phyloP scores from a whole-genome alignment of 345 rosid genomes.

The Salix arbutifolia region DNA sequence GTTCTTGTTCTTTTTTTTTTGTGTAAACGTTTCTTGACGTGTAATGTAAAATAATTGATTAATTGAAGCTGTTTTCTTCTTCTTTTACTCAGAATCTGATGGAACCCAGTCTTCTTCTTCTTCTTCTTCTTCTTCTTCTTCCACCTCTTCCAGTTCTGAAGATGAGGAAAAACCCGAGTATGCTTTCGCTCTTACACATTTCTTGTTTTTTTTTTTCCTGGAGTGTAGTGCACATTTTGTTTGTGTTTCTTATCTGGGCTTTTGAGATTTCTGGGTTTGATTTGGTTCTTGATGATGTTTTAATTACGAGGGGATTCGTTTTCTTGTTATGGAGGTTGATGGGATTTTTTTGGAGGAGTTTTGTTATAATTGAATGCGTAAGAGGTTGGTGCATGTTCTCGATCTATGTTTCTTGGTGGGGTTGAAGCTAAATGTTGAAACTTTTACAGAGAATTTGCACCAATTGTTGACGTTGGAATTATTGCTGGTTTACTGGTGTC shows the following conservation, averaged over 20 bases:
- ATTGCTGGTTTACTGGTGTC: not conserved
- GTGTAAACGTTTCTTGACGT: constrained; percentile 11
- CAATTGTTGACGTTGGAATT: not conserved
- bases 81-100: constrained; percentile 52
- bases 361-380: not conserved
- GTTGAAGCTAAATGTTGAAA: constrained; percentile 1
- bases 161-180: constrained; percentile 62
- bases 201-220: constrained; percentile 10
- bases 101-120: constrained; percentile 35
- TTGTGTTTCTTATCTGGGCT: not conserved
- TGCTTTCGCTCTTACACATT: constrained; percentile 8
- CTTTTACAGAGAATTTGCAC: not conserved
- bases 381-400: not conserved
- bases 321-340: not conserved
- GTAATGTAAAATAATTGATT: constrained; percentile 7
- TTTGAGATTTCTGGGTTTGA: not conserved
- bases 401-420: not conserved
- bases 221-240: not conserved
- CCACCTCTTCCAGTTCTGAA: constrained; percentile 43
- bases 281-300: not conserved
- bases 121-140: not conserved
- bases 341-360: not conserved
- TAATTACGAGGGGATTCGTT: not conserved
- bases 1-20: not conserved
- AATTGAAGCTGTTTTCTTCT: constrained; percentile 11